Conservation (phyloP, 2,329 filamentous ascomycete genomes). For the Lecanicillium sp. region DNA sequence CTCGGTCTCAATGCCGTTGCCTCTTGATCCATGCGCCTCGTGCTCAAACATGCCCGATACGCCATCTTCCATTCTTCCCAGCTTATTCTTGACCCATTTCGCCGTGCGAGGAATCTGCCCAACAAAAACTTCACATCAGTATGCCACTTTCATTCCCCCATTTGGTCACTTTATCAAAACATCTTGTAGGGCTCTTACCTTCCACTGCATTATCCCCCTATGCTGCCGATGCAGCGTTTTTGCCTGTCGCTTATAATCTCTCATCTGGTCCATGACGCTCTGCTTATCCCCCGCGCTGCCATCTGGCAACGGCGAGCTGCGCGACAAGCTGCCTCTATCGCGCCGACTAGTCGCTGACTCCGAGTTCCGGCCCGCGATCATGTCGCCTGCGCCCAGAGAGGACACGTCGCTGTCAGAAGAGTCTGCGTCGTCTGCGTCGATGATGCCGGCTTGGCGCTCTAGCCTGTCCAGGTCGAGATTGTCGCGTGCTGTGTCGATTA, state of each 20-base stretch:
- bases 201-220: constrained; percentile 67
- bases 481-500: constrained; percentile 34
- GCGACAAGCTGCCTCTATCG: constrained; percentile 11
- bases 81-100: constrained; percentile 44
- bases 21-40: constrained; percentile 32
- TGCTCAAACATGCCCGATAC: constrained; percentile 51
- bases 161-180: not conserved
- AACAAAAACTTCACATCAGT: not conserved
- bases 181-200: constrained; percentile 18
- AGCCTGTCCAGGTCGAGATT: constrained; percentile 21
- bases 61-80: constrained; percentile 49
- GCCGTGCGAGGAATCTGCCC: constrained; percentile 32
- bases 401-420: constrained; percentile 22
- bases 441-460: constrained; percentile 26
- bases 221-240: constrained; percentile 57
- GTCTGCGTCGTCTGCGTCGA: constrained; percentile 21
- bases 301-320: constrained; percentile 20
- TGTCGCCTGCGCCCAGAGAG: constrained; percentile 11
- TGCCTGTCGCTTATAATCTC: constrained; percentile 51
- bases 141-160: constrained; percentile 26
- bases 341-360: not conserved
- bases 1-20: constrained; percentile 58
- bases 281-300: constrained; percentile 32
- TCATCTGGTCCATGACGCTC: constrained; percentile 39
- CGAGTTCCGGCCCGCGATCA: too few species aligned